phyloP scores from a whole-genome alignment of 2,329 filamentous ascomycete genomes.

The Colletotrichum sp. region DNA sequence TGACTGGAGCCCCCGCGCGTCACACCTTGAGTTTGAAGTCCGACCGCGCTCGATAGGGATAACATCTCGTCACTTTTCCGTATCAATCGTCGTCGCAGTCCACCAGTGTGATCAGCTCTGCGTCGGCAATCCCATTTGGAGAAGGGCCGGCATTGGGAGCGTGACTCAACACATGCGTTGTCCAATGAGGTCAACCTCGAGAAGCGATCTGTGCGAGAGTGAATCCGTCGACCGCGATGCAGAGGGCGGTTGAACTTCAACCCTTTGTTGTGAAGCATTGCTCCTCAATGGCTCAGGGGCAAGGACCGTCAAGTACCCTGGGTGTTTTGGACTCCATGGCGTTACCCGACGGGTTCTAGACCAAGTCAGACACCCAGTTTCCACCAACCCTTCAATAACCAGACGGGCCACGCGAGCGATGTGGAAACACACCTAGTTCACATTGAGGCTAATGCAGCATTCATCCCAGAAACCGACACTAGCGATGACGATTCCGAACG shows the following conservation, averaged over 20 bases:
- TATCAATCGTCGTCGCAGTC: not conserved
- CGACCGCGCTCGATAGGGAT: not conserved
- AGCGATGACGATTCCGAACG: not conserved
- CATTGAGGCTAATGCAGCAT: not conserved
- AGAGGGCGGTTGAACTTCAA: not conserved
- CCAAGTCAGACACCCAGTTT: not conserved
- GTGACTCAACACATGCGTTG: not conserved
- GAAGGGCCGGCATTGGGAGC: not conserved
- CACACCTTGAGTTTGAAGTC: not conserved
- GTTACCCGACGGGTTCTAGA: not conserved
- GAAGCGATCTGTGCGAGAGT: not conserved
- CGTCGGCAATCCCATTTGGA: not conserved
- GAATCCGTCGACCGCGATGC: not conserved
- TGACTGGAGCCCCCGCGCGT: not conserved
- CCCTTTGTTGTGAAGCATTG: not conserved
- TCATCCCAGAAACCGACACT: not conserved
- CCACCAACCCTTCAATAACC: not conserved
- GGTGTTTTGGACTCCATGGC: not conserved
- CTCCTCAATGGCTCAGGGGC: not conserved
- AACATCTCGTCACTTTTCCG: not conserved
- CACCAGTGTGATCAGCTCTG: not conserved
- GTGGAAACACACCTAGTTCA: not conserved
- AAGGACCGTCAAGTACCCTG: not conserved
- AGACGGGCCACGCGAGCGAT: not conserved
- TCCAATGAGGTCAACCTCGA: not conserved